Base-by-base conservation (phyloP, 768 basidiomycete species). In the Hypsizygus marmoreus region DNA sequence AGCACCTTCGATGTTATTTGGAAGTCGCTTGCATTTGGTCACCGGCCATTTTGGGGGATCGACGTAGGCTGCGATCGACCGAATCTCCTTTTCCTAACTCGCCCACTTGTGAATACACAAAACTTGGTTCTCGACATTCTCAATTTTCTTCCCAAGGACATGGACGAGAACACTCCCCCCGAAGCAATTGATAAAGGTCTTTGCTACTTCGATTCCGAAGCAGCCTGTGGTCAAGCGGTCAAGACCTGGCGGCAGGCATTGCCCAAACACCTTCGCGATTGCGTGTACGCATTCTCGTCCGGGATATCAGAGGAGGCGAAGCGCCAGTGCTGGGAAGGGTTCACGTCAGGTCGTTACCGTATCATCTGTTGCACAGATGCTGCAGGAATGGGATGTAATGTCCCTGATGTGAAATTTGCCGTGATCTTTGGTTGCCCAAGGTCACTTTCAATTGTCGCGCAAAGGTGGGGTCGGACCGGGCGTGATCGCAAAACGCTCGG, bases 31-130 rank as follows among this genome's bases (percentile, higher is more conserved):
- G 47, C 47, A 6, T 66, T 57, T 46, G 66, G 66, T 1, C 31
- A 53, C 42, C 54, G 63, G 11, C 63, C 63, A 10, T 68, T 66
- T 54, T 68, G 65, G 65, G 65, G 64, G 2, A 39, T 67, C 11
- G 64, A 67, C 33, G 58, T 60, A 3, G 63, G 67, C 0, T 43
- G 40, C 4, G 59, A 57, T 34, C 47, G 60, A 4, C 43, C 54
- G 0, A 66, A 67, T 42, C 63, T 65, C 34, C 3, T 20, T n/a
- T n/a, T n/a, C 7, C 34, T 5, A 35, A 19, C 34, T 16, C 4
- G n/a, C n/a, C n/a, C n/a, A n/a, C n/a, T n/a, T n/a, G n/a, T n/a
- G n/a, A n/a, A n/a, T n/a, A n/a, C n/a, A n/a, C n/a, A n/a, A n/a
- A n/a, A n/a, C n/a, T n/a, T n/a, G n/a, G n/a, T n/a, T n/a, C n/a